A percentile compares a stretch with the other conserved stretches of the same genome.
Conservation (phyloP, 495 filamentous ascomycete species). For the Podospora anserina region DNA sequence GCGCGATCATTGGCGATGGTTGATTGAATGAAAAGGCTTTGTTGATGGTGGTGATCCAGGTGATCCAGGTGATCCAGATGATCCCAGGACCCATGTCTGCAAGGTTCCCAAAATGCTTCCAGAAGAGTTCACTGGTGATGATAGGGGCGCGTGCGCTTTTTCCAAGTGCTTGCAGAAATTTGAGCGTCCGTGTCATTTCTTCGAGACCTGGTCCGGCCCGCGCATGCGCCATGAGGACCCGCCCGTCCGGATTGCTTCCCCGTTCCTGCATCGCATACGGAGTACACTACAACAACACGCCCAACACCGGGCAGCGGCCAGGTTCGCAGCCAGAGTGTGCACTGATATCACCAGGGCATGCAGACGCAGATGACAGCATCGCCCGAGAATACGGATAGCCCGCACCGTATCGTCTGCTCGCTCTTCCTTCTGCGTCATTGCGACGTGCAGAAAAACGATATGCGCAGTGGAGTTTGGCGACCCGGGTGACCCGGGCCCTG, state of each 20-base stretch:
- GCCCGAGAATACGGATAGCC: not conserved
- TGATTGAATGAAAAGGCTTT: not conserved
- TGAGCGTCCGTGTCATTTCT: slow-evolving; percentile 1
- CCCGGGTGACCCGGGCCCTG: slow-evolving; percentile 9
- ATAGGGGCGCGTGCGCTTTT: not conserved
- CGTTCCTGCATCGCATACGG: not conserved
- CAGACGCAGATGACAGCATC: not conserved
- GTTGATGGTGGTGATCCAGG: not conserved
- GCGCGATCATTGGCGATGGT: not conserved
- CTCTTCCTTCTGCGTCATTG: not conserved
- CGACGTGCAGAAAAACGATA: not conserved
- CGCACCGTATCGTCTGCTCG: not conserved
- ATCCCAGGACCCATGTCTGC: not conserved
- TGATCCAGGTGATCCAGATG: not conserved
- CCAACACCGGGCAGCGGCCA: not conserved
- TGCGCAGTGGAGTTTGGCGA: slow-evolving; percentile 13
- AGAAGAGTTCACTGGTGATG: not conserved
- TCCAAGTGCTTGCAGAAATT: not conserved
- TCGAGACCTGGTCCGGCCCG: not conserved
- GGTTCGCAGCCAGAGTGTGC: not conserved
- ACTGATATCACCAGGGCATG: not conserved
- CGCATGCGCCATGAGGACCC: not conserved
- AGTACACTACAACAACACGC: no score
- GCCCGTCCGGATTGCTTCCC: slow-evolving; percentile 4
- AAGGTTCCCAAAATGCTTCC: not conserved